phyloP scores from a whole-genome alignment of 257 asterid genomes.

The Nicotiana noctiflora region DNA sequence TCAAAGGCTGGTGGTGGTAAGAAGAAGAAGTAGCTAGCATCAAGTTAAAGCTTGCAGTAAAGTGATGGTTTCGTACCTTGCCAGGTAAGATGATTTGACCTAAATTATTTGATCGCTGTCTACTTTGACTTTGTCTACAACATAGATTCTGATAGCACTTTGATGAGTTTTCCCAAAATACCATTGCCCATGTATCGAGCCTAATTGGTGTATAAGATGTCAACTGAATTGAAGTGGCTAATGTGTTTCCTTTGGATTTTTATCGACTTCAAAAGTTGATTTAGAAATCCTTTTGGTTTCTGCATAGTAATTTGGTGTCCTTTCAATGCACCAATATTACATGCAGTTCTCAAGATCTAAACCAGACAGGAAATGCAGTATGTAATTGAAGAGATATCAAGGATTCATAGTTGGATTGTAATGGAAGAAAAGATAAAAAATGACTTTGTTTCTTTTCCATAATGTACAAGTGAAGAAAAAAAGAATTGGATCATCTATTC shows the following conservation, averaged over 20 bases:
- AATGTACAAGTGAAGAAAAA: not conserved
- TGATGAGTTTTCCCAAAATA: not conserved
- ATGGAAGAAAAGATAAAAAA: not conserved
- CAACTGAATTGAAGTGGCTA: too few relatives aligned
- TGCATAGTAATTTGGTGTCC: too few relatives aligned
- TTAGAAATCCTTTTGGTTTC: too few relatives aligned
- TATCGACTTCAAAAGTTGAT: too few relatives aligned
- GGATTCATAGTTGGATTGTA: not conserved
- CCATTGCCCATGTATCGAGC: too few relatives aligned
- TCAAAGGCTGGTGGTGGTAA: slow-evolving; percentile 44
- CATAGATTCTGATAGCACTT: not conserved
- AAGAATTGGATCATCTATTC: not conserved
- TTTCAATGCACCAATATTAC: too few relatives aligned
- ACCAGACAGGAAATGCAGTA: too few relatives aligned
- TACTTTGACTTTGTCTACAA: not conserved
- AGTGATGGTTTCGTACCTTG: not conserved
- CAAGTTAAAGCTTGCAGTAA: not conserved
- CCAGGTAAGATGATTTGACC: not conserved
- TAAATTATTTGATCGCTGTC: not conserved
- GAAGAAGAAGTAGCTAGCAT: slow-evolving; percentile 55
- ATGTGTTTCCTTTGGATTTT: too few relatives aligned
- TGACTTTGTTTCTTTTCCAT: not conserved
- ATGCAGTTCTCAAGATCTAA: too few relatives aligned
- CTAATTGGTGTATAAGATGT: too few relatives aligned
- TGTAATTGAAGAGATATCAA: not conserved